Percentiles rank a stretch among this genome's conserved stretches.
Evolutionary conservation across 2,329 filamentous ascomycete genomes (phyloP).

Genomic region (Microsporum ferrugineum): DNA sequence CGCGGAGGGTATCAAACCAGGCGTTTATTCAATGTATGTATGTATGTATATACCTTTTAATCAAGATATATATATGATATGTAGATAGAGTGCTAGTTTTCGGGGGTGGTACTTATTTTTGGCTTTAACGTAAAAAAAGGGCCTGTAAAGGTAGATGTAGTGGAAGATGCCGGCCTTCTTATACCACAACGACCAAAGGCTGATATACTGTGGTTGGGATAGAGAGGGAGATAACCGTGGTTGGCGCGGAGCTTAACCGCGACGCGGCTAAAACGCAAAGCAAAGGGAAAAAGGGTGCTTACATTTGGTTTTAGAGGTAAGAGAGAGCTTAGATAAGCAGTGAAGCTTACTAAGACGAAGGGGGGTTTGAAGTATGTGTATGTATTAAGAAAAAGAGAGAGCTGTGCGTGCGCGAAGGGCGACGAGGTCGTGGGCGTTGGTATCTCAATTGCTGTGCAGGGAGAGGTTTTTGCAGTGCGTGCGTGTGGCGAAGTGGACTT

Average conservation of each 20-base stretch:
- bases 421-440: neutral
- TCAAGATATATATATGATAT: too few relatives aligned
- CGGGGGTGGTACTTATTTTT: too few relatives aligned
- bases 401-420: constrained; percentile 1
- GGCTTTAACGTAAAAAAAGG: too few relatives aligned
- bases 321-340: neutral
- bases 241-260: neutral
- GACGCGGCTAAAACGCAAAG: neutral
- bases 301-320: neutral
- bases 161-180: neutral
- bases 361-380: neutral
- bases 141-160: too few relatives aligned
- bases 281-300: neutral
- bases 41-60: too few relatives aligned
- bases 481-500: constrained; percentile 7
- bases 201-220: too few relatives aligned
- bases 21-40: too few relatives aligned
- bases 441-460: too few relatives aligned
- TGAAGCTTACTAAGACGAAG: neutral
- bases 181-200: neutral
- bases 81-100: too few relatives aligned
- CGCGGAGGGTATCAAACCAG: too few relatives aligned
- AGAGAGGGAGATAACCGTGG: neutral
- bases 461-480: too few relatives aligned
- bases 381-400: neutral